Conservation (phyloP, 306 rosid species). For the Abrus pulchellus region DNA sequence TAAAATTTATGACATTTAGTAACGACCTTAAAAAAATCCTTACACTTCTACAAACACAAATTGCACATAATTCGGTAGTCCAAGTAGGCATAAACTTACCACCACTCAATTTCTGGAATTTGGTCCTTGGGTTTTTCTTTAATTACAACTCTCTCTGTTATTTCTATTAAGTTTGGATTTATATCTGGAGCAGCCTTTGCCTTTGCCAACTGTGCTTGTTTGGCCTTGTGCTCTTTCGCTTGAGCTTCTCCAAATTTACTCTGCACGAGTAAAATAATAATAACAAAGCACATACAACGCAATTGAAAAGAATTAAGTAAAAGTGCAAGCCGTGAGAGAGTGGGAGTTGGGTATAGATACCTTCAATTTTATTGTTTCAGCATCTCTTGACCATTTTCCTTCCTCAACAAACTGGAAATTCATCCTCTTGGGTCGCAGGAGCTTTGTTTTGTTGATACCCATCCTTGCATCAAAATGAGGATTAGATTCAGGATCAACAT, state of each 20-base stretch:
- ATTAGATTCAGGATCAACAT: conserved; percentile 85
- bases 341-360: conserved; percentile 48
- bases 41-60: conserved; percentile 17
- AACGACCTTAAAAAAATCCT: background rate
- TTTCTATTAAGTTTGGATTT: conserved; percentile 93
- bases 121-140: conserved; percentile 89
- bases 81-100: conserved; percentile 67
- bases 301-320: background rate
- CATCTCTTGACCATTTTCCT: conserved; percentile 96
- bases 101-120: conserved; percentile 96
- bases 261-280: conserved; percentile 54
- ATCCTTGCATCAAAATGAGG: conserved; percentile 83
- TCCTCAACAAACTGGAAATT: conserved; percentile 87
- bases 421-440: conserved; percentile 90
- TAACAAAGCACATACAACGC: conserved; percentile 28
- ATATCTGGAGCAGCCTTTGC: conserved; percentile 97
- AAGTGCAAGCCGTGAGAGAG: background rate
- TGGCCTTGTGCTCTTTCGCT: conserved; percentile 95
- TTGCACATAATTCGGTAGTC: background rate
- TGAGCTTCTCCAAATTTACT: conserved; percentile 98
- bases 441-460: conserved; percentile 87
- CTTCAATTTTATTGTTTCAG: conserved; percentile 86
- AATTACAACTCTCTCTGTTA: conserved; percentile 80
- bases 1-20: background rate
- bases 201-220: conserved; percentile 92